Evolutionary conservation across 768 basidiomycete species (phyloP), one percentile per base, ranked within the genome.

Genomic region (Chalciporus sphaerocephalus): DNA sequence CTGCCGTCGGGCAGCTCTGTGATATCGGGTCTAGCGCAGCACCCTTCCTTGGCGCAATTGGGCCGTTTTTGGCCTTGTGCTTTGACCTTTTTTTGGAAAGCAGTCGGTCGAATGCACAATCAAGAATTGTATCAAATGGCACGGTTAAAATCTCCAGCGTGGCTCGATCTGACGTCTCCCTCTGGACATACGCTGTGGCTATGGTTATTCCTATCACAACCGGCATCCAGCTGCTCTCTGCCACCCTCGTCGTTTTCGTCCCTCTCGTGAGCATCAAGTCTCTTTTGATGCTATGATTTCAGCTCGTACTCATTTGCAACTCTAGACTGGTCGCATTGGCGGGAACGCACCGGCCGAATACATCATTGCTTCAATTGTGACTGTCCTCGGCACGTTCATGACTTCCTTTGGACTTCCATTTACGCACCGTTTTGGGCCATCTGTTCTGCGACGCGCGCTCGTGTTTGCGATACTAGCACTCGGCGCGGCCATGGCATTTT

Each of bases 231-330:
- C 58, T 88, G 25, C 58, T 81, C 30, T 62, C 76, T 33, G 74
- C 80, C 5, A 79, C 86, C 3, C 55, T 90, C 34, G 89, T 94
- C 36, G 85, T 97, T 16, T 96, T 98, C 57, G 90, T 95, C 0
- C 95, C 95, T 6, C 66, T 96, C 57, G 87, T 87, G 50, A 41
- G 78, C 2, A 18, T 40, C 21, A 13, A 15, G 5, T 9, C 15
- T 1, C 6, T 66, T n/a, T 17, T 40, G 20, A 20, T 4, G 5
- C 1, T 6, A n/a, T 41, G 16, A 11, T 6, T 39, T 34, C 11
- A 28, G 45, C 37, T 44, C 8, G 8, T 38, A 38, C 38, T 56
- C 48, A 49, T 30, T 22, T 3, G n/a, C 36, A 11, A n/a, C 11
- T 38, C 5, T 52, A 89, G 86, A 91, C 87, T 0, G 93, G 93